Percentiles rank a stretch among this genome's conserved stretches.
Conservation (phyloP, 768 basidiomycete species). For the Trichaptum fuscoviolaceum region DNA sequence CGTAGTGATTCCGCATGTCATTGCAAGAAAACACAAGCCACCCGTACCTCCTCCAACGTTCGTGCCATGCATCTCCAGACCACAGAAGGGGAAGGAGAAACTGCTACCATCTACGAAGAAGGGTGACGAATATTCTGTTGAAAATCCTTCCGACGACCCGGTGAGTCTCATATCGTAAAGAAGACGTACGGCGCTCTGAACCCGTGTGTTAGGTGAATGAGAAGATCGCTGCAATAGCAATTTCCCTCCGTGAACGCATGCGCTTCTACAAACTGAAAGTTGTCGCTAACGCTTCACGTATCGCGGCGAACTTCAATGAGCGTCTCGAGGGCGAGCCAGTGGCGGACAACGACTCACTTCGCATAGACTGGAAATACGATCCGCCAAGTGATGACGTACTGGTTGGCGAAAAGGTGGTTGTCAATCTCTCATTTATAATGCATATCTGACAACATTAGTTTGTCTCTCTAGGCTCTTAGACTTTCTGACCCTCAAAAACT, state of each 20-base stretch:
- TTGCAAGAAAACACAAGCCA: constrained; percentile 57
- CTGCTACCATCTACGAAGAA: constrained; percentile 20
- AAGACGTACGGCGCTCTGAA: background rate
- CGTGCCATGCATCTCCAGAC: constrained; percentile 50
- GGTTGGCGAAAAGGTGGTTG: constrained; percentile 63
- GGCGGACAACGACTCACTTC: constrained; percentile 78
- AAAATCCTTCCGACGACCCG: constrained; percentile 51
- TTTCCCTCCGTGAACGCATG: constrained; percentile 78
- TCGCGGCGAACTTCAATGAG: constrained; percentile 75
- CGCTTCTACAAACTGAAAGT: constrained; percentile 78
- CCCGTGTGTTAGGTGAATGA: constrained; percentile 53
- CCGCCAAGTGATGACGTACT: constrained; percentile 45
- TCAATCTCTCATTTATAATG: constrained; percentile 17
- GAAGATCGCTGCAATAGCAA: constrained; percentile 65
- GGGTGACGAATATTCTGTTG: constrained; percentile 48
- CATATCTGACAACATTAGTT: background rate
- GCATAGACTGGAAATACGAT: constrained; percentile 77
- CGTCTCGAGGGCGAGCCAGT: constrained; percentile 85
- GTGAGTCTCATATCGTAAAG: constrained; percentile 32
- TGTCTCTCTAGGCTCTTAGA: constrained; percentile 53
- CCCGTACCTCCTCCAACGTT: constrained; percentile 38
- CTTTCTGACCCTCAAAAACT: constrained; percentile 62
- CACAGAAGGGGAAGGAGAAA: constrained; percentile 33
- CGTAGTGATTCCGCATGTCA: constrained; percentile 59
- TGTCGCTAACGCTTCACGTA: constrained; percentile 62